Evolutionary conservation across 768 basidiomycete genomes (phyloP).

Genomic region (Leucogyrophana mollusca): DNA sequence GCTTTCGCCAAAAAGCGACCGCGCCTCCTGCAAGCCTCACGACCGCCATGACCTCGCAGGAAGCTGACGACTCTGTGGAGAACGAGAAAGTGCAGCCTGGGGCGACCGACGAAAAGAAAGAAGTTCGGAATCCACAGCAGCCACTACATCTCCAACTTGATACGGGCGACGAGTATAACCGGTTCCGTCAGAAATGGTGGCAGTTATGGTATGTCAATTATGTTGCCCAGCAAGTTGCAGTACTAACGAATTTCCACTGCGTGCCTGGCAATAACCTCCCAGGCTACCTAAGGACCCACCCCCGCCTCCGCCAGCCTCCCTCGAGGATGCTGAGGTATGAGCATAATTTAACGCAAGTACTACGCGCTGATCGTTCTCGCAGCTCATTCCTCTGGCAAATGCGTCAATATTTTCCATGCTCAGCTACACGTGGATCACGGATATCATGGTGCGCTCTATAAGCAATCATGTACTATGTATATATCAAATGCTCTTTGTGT

Average conservation of each 20-base stretch:
- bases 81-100: not conserved
- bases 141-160: constrained; percentile 35
- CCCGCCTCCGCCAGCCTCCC: constrained; percentile 49
- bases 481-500: not conserved
- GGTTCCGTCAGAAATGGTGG: constrained; percentile 50
- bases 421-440: constrained; percentile 66
- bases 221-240: not conserved
- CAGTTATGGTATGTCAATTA: constrained; percentile 46
- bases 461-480: not conserved
- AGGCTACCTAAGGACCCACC: constrained; percentile 64
- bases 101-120: not conserved
- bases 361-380: not conserved
- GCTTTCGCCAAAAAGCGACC: too few species aligned
- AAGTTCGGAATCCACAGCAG: not conserved
- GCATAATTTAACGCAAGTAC: not conserved
- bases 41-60: not conserved
- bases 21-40: too few species aligned
- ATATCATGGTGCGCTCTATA: constrained; percentile 43
- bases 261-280: not conserved
- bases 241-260: not conserved
- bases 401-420: constrained; percentile 60
- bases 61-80: not conserved
- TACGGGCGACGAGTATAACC: constrained; percentile 35
- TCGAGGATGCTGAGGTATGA: constrained; percentile 54
- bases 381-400: constrained; percentile 56